Percentiles rank a stretch among this genome's conserved stretches.
phyloP scores from a whole-genome alignment of 495 filamentous ascomycete species.

The Niebla homalea region DNA sequence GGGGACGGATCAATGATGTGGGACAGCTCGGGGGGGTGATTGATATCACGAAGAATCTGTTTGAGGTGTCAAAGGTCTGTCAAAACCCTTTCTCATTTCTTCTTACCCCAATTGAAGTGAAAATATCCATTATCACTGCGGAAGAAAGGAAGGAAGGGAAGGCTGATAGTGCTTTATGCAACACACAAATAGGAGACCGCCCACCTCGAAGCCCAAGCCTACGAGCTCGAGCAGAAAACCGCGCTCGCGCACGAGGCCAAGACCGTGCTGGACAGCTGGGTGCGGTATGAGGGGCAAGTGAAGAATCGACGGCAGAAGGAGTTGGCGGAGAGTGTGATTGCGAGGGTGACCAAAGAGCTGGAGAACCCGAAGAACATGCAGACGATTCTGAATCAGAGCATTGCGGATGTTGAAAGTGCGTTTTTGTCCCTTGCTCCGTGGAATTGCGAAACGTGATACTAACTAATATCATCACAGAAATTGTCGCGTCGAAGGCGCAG shows the following conservation, averaged over 20 bases:
- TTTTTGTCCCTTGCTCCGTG: conserved; percentile 11
- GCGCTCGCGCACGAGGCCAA: conserved; percentile 85
- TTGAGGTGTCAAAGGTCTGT: conserved; percentile 91
- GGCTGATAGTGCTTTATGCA: not conserved
- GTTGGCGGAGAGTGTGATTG: conserved; percentile 81
- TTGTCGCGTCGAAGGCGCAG: too few species aligned
- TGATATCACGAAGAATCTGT: conserved; percentile 90
- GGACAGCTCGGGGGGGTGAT: conserved; percentile 85
- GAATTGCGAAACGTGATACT: conserved; percentile 11
- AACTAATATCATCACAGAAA: conserved; percentile 7
- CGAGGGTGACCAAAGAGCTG: conserved; percentile 95
- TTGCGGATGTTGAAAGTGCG: conserved; percentile 93
- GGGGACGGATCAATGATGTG: conserved; percentile 83
- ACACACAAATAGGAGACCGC: conserved; percentile 69
- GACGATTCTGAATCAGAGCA: conserved; percentile 90
- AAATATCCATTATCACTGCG: not conserved
- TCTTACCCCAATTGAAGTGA: not conserved
- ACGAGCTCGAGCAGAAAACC: conserved; percentile 91
- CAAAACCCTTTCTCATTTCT: too few species aligned
- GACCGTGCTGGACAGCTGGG: conserved; percentile 91
- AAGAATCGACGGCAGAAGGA: conserved; percentile 97
- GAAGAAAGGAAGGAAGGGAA: not conserved
- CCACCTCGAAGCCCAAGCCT: conserved; percentile 84
- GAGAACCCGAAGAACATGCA: conserved; percentile 91
- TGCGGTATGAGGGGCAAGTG: conserved; percentile 94